phyloP scores from a whole-genome alignment of 2,329 filamentous ascomycete genomes.

The Cladosporium sp. region DNA sequence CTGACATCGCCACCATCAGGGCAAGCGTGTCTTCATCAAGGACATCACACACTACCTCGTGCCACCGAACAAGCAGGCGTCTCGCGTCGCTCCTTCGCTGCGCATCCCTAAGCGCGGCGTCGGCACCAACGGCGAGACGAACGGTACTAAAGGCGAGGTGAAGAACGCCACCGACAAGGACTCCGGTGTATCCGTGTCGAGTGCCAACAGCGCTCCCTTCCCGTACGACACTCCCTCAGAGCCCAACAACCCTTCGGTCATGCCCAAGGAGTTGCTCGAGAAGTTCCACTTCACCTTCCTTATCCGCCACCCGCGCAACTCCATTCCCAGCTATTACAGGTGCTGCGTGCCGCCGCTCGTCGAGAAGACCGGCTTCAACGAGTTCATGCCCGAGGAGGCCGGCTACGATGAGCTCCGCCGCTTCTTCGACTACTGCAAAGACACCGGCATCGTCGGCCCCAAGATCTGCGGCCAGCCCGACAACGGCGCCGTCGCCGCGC shows the following conservation, averaged over 20 bases:
- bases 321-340: conserved; percentile 91
- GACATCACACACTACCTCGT: conserved; percentile 94
- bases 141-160: conserved; percentile 30
- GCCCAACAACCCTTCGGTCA: conserved; percentile 77
- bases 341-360: conserved; percentile 89
- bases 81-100: conserved; percentile 73
- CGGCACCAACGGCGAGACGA: conserved; percentile 48
- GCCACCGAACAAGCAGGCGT: conserved; percentile 67
- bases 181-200: conserved; percentile 37
- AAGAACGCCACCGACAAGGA: conserved; percentile 25
- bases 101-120: conserved; percentile 57
- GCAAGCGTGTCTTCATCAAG: conserved; percentile 95
- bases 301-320: conserved; percentile 89
- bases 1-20: conserved; percentile 52
- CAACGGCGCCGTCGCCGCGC: conserved; percentile 33
- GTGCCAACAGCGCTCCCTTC: conserved; percentile 47
- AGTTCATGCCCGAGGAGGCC: conserved; percentile 85
- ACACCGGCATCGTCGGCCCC: conserved; percentile 69
- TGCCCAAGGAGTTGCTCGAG: conserved; percentile 72
- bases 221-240: conserved; percentile 62
- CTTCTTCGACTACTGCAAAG: conserved; percentile 80
- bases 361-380: conserved; percentile 76
- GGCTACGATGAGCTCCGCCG: conserved; percentile 86
- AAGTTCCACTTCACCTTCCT: conserved; percentile 94
- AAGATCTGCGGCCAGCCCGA: conserved; percentile 54